phyloP scores from a whole-genome alignment of 768 basidiomycete genomes.

The Pisolithus marmoratus region DNA sequence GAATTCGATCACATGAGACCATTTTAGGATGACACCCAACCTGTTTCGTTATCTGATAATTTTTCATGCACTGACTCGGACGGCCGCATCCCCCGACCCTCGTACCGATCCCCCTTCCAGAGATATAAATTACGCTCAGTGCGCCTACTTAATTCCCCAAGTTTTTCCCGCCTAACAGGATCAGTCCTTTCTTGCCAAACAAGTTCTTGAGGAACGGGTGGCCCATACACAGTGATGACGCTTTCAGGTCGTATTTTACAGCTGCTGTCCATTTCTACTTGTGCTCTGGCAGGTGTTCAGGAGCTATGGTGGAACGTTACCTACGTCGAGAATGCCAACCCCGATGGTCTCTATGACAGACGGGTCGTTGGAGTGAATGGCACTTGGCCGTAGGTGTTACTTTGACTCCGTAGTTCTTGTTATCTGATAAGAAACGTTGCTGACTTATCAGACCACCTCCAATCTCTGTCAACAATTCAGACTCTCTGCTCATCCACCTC shows the following conservation, averaged over 20 bases:
- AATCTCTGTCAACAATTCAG: conserved; percentile 62
- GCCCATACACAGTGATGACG: conserved; percentile 1
- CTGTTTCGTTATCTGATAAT: conserved; percentile 6
- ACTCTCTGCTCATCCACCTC: conserved; percentile 74
- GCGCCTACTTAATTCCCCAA: neutral
- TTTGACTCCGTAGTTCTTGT: neutral
- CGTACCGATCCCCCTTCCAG: neutral
- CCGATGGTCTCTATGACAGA: conserved; percentile 75
- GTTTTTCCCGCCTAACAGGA: too few relatives aligned
- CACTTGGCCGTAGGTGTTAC: conserved; percentile 79
- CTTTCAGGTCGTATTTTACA: conserved; percentile 2
- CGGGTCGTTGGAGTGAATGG: conserved; percentile 84
- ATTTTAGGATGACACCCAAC: too few relatives aligned
- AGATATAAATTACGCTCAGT: neutral
- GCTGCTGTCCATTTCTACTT: conserved; percentile 21
- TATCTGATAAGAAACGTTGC: neutral
- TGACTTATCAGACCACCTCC: conserved; percentile 63
- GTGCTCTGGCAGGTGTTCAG: conserved; percentile 56
- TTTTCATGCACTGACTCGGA: neutral
- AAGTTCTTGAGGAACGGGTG: neutral
- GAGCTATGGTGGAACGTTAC: conserved; percentile 92
- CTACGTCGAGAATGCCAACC: conserved; percentile 72
- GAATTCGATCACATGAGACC: neutral
- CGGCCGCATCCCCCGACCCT: neutral
- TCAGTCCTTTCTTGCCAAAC: too few relatives aligned